Evolutionary conservation across 768 basidiomycete species (phyloP).

Genomic region (Amanita muscaria): DNA sequence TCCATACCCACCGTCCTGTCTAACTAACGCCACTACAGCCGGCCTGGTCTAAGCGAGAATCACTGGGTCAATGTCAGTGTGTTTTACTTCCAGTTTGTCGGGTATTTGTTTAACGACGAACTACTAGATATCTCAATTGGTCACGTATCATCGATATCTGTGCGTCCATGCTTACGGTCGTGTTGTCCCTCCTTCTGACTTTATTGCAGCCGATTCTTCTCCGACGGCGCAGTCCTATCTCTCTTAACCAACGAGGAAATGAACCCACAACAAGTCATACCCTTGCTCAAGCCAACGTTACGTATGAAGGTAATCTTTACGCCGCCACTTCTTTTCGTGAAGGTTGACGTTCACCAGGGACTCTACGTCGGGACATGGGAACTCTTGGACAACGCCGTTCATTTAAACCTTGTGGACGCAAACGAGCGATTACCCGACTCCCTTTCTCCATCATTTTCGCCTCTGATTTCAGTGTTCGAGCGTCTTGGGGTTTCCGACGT

Average conservation of each 20-base stretch:
- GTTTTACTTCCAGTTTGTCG: constrained; percentile 2
- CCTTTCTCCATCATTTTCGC: constrained; percentile 1
- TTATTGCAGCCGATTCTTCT: constrained; percentile 66
- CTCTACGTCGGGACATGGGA: constrained; percentile 65
- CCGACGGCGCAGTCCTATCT: constrained; percentile 80
- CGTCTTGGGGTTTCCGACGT: background rate
- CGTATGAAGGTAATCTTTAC: constrained; percentile 56
- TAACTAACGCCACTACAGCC: constrained; percentile 29
- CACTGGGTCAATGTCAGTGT: constrained; percentile 75
- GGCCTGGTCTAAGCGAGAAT: constrained; percentile 73
- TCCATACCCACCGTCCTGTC: constrained; percentile 5
- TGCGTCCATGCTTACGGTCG: constrained; percentile 25
- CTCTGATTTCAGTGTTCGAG: background rate
- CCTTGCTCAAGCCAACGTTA: constrained; percentile 63
- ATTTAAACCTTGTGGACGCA: constrained; percentile 59
- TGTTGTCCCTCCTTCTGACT: background rate
- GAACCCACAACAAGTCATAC: constrained; percentile 63
- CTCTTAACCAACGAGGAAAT: constrained; percentile 76
- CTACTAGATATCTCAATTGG: constrained; percentile 79
- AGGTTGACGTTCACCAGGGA: constrained; percentile 36
- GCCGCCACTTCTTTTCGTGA: background rate
- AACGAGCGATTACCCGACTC: constrained; percentile 26
- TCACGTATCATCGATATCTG: constrained; percentile 92
- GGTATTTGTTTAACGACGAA: constrained; percentile 4
- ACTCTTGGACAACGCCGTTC: constrained; percentile 51